Evolutionary conservation across 2,329 filamentous ascomycete genomes (phyloP), one percentile per base, ranked within the genome.

Genomic region (Ascochyta clinopodiicola): DNA sequence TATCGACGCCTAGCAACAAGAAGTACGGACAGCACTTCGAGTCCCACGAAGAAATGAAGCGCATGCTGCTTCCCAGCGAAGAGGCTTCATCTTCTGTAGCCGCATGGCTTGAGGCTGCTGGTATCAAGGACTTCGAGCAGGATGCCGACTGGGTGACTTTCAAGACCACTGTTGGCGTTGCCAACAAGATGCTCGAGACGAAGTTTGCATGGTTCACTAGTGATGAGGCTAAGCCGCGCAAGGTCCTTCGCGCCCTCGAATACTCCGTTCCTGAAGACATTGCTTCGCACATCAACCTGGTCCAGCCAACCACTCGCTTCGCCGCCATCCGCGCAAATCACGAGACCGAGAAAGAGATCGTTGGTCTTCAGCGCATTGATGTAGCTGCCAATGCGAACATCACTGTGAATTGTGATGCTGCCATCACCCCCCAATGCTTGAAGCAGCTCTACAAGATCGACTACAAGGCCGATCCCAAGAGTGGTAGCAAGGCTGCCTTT

Each of bases 291-390:
- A 76, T 82, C 61, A 77, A 82, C 49, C 69, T 82, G 15, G 78
- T 85, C 39, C 80, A 82, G 22, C 82, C 82, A 0, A 84, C 82
- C 0, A 82, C 78, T 32, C 80, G 78, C 50, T 83, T 84, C 59
- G 81, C 80, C 53, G 58, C 58, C 21, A 59, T 66, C 34, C 67
- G 61, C 13, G 59, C 65, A 9, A 58, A 59, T 32, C 56, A 64
- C 56, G 46, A 62, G 47, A 63, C 61, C 5, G 60, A 57, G 35
- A 58, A 52, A 34, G 65, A 68, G 25, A 59, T 67, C 12, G 40
- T 53, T 9, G 58, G 59, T n/a, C 57, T 66, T 31, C 51, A 54
- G 37, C 47, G 50, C 32, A 45, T 51, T 5, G 36, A 48, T 19
- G n/a, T 61, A 2, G 63, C 56, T 19, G 56, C 62, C n/a, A 40